Conservation (phyloP, 2,329 filamentous ascomycete species). For the Plenodomus biglobosus region DNA sequence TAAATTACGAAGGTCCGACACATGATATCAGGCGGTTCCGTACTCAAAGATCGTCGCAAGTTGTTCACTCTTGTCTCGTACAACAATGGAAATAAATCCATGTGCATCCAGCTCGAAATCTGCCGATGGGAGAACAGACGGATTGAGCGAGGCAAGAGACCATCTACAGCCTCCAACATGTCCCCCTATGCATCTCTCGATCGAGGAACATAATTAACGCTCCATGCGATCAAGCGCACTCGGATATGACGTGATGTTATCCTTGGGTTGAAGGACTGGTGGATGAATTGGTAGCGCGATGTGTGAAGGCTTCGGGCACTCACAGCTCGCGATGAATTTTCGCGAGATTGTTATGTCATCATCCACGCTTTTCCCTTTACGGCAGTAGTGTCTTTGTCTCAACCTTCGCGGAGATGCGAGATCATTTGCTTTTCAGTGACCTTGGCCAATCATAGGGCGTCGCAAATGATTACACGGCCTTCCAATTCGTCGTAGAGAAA, state of each 20-base stretch:
- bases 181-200: no score
- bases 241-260: no score
- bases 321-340: neutral
- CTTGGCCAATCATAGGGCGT: neutral
- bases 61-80: slow-evolving; percentile 45
- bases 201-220: no score
- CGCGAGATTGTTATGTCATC: neutral
- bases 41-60: slow-evolving; percentile 46
- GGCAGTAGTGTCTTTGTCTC: neutral
- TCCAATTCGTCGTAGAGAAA: neutral
- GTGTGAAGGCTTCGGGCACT: neutral
- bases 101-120: slow-evolving; percentile 45
- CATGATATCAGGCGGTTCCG: slow-evolving; percentile 34
- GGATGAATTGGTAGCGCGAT: neutral
- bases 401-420: neutral
- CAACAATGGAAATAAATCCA: slow-evolving; percentile 7
- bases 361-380: neutral
- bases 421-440: neutral
- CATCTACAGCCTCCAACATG: no score
- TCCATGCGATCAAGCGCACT: neutral
- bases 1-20: slow-evolving; percentile 45
- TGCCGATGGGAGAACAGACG: slow-evolving; percentile 28
- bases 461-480: neutral
- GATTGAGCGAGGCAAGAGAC: slow-evolving; percentile 47
- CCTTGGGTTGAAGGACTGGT: neutral